Percentiles rank a stretch among this genome's conserved stretches.
Evolutionary conservation across 2,329 filamentous ascomycete species (phyloP).

Genomic region (Chrysoporthe austroafricana): DNA sequence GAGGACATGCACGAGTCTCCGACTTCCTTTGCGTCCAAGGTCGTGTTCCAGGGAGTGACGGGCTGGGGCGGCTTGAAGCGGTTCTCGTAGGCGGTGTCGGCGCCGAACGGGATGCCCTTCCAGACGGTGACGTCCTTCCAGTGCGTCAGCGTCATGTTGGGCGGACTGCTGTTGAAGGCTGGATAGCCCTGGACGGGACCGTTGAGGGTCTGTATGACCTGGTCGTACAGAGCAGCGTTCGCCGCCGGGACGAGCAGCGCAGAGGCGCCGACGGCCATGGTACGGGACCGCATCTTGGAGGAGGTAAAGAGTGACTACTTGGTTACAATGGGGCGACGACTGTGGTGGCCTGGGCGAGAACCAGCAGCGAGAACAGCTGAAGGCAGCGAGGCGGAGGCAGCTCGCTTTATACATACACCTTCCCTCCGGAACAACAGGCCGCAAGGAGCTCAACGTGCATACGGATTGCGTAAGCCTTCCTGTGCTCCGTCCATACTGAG

Average conservation of each 20-base stretch:
- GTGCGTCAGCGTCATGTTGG: conserved; percentile 27
- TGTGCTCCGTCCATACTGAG: neutral
- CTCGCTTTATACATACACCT: neutral
- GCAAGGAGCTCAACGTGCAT: neutral
- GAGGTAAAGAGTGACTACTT: neutral
- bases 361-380: neutral
- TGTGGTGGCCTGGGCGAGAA: neutral
- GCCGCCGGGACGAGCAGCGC: conserved; percentile 16
- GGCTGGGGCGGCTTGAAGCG: conserved; percentile 50
- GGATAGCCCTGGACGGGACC: conserved; percentile 31
- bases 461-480: neutral
- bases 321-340: neutral
- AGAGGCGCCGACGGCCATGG: neutral
- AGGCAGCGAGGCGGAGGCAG: neutral
- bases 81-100: conserved; percentile 43
- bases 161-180: conserved; percentile 31
- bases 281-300: conserved; percentile 11
- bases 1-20: conserved; percentile 45
- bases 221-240: conserved; percentile 30
- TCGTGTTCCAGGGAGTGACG: conserved; percentile 32
- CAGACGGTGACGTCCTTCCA: conserved; percentile 50
- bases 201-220: conserved; percentile 28
- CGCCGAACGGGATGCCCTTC: conserved; percentile 54
- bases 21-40: conserved; percentile 40
- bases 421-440: neutral